Base-by-base conservation (phyloP, 2,329 filamentous ascomycete species). In the Magnaporthales sp. region DNA sequence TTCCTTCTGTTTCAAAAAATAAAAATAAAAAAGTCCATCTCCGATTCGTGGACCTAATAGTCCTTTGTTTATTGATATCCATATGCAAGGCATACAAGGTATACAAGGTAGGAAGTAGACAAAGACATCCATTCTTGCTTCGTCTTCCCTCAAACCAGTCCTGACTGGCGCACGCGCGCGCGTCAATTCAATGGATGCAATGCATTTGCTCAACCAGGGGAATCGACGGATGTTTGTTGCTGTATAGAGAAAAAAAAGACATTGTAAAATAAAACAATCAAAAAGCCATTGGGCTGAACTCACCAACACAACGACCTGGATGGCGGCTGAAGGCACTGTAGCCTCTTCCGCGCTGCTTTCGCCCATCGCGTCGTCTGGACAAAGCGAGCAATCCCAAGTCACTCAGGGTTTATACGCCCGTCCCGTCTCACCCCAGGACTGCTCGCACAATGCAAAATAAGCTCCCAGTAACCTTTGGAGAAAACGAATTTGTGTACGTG, bases 261-360 rank as follows among this genome's bases (percentile, higher is more conserved):
- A 7, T n/a, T n/a, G n/a, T 54, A 65, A 7, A 29, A 64, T 13
- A 63, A 11, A 9, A 64, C 51, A 66, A 67, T 66, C 66, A 62
- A 60, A 68, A 65, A 68, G 64, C 66, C 56, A 65, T 66, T 51
- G 56, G 62, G 19, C 1, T 29, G 24, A 58, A 84, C 89, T 81
- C 80, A 92, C 90, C 80, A 92, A 77, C 68, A 92, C 82, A 78
- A 92, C 91, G 62, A 92, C 87, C 78, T 92, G 89, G 78, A 92
- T 79, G 56, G 86, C 85, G 75, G 86, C 83, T 67, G 75, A 69
- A 26, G 69, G 64, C 22, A 64, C 61, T 56, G 66, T 27, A 10
- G 19, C 63, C 4, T 61, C 63, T 19, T 62, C 54, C 19, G 64
- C 61, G 66, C 68, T 69, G 62, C 63, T 66, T 64, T 67, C 67